Conservation (phyloP, 1,284 basidiomycete species). For the Irpex sp. region DNA sequence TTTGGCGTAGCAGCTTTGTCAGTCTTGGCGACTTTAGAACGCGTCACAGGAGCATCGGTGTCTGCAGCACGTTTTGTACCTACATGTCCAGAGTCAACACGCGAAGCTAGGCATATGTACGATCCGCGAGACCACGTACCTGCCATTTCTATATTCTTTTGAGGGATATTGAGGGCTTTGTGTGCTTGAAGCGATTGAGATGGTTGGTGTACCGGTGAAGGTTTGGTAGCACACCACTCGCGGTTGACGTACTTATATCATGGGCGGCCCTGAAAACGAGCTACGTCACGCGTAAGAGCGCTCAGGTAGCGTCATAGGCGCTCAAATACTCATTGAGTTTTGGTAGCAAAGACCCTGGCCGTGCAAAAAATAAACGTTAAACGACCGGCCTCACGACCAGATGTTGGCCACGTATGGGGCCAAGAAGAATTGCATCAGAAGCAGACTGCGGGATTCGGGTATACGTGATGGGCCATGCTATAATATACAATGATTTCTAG, state of each 20-base stretch:
- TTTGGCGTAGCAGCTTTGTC: constrained; percentile 17
- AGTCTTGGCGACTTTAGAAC: constrained; percentile 46
- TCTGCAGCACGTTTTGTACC: constrained; percentile 45
- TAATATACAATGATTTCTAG: background rate
- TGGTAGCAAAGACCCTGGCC: background rate
- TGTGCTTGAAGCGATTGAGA: background rate
- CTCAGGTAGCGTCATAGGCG: too few species aligned
- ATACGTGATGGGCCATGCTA: background rate
- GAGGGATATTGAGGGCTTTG: background rate
- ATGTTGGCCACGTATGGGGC: background rate
- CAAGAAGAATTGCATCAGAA: background rate
- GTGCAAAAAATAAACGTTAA: too few species aligned
- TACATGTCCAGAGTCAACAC: constrained; percentile 12
- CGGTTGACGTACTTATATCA: background rate
- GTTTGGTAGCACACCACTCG: too few species aligned
- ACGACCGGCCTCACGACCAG: background rate
- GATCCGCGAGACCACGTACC: background rate
- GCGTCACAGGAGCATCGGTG: constrained; percentile 32
- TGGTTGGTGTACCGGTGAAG: background rate
- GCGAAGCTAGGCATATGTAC: background rate
- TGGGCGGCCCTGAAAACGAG: background rate
- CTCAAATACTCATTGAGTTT: background rate
- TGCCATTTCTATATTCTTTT: background rate
- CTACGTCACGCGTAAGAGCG: constrained; percentile 8
- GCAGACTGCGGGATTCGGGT: too few species aligned